Conservation (phyloP, 306 rosid species). For the Acacia acuminata region DNA sequence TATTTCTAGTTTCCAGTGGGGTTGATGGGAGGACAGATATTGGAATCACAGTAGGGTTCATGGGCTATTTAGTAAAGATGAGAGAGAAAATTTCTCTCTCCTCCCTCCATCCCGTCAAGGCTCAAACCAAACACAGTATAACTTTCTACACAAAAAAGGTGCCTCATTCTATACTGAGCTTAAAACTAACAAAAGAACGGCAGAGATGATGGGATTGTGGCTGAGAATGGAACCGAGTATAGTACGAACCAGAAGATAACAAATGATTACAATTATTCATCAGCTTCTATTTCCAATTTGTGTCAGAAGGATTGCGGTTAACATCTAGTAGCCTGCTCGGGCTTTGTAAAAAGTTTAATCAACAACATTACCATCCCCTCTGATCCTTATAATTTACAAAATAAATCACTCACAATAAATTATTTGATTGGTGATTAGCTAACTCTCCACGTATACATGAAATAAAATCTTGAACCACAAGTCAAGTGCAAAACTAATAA, state of each 20-base stretch:
- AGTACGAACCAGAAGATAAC: neutral
- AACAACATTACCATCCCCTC: neutral
- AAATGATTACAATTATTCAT: neutral
- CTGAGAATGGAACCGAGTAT: neutral
- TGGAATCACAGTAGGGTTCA: no score
- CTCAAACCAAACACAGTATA: no score
- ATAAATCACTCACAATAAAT: slow-evolving; percentile 22
- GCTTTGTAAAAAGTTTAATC: neutral
- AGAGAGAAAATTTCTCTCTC: no score
- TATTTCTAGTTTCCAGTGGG: no score
- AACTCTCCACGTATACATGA: slow-evolving; percentile 6
- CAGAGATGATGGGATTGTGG: neutral
- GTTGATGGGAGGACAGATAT: no score
- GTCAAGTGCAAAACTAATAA: slow-evolving; percentile 28
- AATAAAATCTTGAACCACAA: neutral
- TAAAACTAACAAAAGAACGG: neutral
- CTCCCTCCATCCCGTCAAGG: no score
- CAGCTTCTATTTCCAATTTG: neutral
- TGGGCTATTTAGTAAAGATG: no score
- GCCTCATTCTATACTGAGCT: neutral
- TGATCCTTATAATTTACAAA: slow-evolving; percentile 7
- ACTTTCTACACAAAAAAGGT: neutral
- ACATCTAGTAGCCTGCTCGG: neutral
- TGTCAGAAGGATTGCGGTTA: neutral
- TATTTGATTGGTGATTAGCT: slow-evolving; percentile 3